Conservation (phyloP, 31 red algal genomes). For the Porphyra umbilicalis region DNA sequence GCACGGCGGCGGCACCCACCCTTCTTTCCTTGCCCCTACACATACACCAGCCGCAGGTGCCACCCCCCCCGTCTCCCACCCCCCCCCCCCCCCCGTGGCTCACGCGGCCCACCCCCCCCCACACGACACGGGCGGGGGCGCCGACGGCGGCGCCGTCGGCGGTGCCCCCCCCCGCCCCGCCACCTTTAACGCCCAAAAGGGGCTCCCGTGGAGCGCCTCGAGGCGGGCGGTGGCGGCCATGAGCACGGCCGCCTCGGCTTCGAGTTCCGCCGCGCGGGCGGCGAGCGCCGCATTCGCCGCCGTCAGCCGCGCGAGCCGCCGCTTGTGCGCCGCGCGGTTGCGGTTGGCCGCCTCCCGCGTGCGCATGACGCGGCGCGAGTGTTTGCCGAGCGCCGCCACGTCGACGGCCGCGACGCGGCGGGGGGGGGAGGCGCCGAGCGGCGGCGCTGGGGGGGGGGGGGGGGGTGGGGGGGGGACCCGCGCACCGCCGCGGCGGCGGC, state of each 20-base stretch:
- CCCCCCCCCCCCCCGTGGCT: neutral
- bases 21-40: too few relatives aligned
- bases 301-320: neutral
- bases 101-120: too few relatives aligned
- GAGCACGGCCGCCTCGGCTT: neutral
- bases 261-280: neutral
- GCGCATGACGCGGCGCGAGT: neutral
- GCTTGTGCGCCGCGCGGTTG: neutral
- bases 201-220: neutral
- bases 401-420: neutral
- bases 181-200: neutral
- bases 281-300: neutral
- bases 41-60: neutral
- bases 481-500: too few relatives aligned
- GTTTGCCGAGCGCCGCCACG: neutral
- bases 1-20: too few relatives aligned
- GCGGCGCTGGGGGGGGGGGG: neutral
- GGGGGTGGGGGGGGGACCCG: neutral
- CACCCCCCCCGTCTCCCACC: neutral
- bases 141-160: too few relatives aligned
- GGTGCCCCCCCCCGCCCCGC: neutral
- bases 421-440: neutral
- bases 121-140: too few relatives aligned
- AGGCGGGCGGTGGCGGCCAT: neutral
- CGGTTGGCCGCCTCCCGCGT: neutral